phyloP scores from a whole-genome alignment of 2,329 filamentous ascomycete genomes.

The Cytospora chrysosperma region DNA sequence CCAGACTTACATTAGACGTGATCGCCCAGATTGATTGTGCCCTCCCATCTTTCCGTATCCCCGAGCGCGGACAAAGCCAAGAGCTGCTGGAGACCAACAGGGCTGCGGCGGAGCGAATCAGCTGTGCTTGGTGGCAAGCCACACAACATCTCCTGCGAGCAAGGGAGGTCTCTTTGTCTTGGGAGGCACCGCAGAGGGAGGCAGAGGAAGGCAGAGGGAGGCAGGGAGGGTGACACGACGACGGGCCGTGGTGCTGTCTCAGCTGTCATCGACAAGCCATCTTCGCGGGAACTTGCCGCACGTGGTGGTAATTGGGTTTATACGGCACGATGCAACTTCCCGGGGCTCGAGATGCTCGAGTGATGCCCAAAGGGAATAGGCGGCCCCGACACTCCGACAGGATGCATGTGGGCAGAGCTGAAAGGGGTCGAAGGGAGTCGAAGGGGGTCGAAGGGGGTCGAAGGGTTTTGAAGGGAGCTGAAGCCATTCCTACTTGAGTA shows the following conservation, averaged over 20 bases:
- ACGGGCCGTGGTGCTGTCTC: conserved; percentile 5
- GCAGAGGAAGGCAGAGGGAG: no score
- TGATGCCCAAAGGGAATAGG: no score
- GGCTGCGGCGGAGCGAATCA: background rate
- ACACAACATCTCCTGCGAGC: background rate
- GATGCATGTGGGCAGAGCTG: no score
- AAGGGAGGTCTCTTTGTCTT: background rate
- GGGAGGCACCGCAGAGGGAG: no score
- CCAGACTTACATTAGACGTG: no score
- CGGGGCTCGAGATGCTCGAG: background rate
- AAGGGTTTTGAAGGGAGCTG: no score
- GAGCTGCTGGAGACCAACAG: background rate
- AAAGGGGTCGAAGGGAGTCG: no score
- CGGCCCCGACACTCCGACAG: no score
- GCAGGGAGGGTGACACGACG: conserved; percentile 5
- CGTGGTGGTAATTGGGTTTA: background rate
- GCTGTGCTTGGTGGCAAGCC: conserved; percentile 6
- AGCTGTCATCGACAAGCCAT: background rate
- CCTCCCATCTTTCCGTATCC: no score
- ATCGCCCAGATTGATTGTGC: no score
- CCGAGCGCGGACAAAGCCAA: background rate
- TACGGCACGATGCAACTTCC: background rate
- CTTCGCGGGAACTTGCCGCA: background rate
- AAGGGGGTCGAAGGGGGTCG: no score
- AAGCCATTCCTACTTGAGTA: no score